Base-by-base conservation (phyloP, 1,284 basidiomycete species). In the Rhodotorula sp. region DNA sequence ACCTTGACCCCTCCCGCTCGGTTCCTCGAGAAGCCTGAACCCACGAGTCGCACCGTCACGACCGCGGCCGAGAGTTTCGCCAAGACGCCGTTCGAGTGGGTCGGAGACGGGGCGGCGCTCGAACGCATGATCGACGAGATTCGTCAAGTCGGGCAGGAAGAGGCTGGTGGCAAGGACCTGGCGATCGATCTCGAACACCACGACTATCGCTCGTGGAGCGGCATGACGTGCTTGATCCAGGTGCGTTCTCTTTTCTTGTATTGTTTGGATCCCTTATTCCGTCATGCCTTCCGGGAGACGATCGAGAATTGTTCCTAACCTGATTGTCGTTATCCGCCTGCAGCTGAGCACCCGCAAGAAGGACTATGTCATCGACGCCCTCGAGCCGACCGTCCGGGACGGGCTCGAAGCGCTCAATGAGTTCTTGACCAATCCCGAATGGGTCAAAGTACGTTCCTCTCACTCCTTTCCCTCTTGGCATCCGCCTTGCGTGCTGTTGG, bases 151-250 rank as follows among this genome's bases (percentile, higher is more conserved):
- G 85, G 86, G 51, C 79, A 81, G 18, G 72, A 70, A 8, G 53
- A 54, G 26, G 26, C 24, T 26, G 76, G 76, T 18, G 86, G 85
- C n/a, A 83, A 82, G 56, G 94, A 96, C 80, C 88, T 99, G 64
- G 95, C 95, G 1, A 85, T 99, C 51, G 95, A 99, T 81, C 83
- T 99, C 58, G 95, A 99, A 80, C 90, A 97, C 79, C 94, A 98
- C 83, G 89, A 86, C 74, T 91, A 89, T 77, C 86, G 93, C 60
- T 88, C 89, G 6, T 98, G 91, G 80, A 82, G 83, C 29, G 95
- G 96, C 0, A 91, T 98, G 77, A 86, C 95, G 18, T 97, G 94
- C 78, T 82, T 99, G 68, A 95, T 98, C 87, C 95, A 96, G 80
- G 75, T 78, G 14, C 56, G 72, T 64, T 18, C 17, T 12, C 7